Evolutionary conservation across 1,284 basidiomycete species (phyloP).

Genomic region (Pholiota adiposa): DNA sequence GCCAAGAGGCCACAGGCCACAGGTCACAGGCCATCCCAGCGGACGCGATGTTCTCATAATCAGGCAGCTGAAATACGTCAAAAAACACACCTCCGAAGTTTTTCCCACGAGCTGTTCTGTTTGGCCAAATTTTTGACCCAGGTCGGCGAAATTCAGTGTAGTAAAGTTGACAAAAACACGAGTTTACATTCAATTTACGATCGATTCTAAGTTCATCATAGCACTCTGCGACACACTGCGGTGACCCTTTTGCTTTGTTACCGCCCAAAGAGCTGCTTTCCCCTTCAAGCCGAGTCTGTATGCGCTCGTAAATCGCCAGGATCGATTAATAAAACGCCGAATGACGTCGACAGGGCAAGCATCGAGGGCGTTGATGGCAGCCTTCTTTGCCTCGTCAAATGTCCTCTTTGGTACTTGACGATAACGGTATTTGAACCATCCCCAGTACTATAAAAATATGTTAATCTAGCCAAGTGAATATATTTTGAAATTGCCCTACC

Average conservation of each 20-base stretch:
- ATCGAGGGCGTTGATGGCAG: not conserved
- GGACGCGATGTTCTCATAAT: too few relatives aligned
- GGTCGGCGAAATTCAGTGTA: conserved; percentile 1
- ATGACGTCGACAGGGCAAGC: not conserved
- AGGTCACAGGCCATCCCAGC: too few relatives aligned
- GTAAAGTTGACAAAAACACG: not conserved
- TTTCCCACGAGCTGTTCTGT: conserved; percentile 21
- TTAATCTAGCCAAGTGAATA: not conserved
- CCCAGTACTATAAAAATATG: conserved; percentile 5
- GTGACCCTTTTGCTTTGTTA: not conserved
- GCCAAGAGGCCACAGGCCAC: too few relatives aligned
- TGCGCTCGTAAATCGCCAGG: conserved; percentile 30
- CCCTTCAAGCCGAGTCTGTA: conserved; percentile 9
- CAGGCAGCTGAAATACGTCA: conserved; percentile 8
- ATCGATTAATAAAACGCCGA: conserved; percentile 26
- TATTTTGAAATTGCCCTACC: conserved; percentile 1
- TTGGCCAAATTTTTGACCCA: conserved; percentile 2
- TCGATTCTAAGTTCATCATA: conserved; percentile 22
- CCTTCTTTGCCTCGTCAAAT: not conserved
- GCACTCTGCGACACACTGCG: conserved; percentile 10
- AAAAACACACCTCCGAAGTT: conserved; percentile 20
- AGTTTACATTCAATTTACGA: not conserved
- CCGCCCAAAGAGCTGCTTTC: not conserved
- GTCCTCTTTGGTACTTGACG: not conserved
- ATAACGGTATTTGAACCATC: conserved; percentile 5